A percentile compares a stretch with the other conserved stretches of the same genome.
Evolutionary conservation across 371 early-diverging fungal species (phyloP).

Genomic region (Fennellomyces sp.): DNA sequence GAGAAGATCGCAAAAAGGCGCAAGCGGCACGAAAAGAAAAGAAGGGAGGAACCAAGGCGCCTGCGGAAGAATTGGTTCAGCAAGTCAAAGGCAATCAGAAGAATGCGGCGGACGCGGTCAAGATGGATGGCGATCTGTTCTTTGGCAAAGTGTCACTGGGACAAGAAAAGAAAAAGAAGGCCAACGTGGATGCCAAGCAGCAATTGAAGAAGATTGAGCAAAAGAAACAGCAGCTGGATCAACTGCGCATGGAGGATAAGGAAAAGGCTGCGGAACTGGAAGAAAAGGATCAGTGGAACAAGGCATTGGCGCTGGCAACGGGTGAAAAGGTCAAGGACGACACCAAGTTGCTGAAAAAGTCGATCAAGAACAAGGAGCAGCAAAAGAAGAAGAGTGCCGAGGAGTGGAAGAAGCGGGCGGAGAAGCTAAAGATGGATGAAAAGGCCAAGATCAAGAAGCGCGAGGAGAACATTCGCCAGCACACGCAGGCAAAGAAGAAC

Average conservation of each 20-base stretch:
- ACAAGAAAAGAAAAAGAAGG: constrained; percentile 60
- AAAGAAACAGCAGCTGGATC: constrained; percentile 77
- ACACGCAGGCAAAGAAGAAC: constrained; percentile 70
- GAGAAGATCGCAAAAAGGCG: constrained; percentile 70
- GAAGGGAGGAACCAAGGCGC: constrained; percentile 39
- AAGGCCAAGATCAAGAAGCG: constrained; percentile 73
- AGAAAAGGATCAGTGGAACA: constrained; percentile 83
- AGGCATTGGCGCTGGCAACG: constrained; percentile 76
- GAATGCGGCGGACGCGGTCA: constrained; percentile 50
- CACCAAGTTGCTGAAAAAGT: constrained; percentile 85
- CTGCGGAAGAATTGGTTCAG: constrained; percentile 59
- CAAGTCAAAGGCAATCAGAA: constrained; percentile 31
- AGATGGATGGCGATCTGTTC: constrained; percentile 61
- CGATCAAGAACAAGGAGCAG: constrained; percentile 84
- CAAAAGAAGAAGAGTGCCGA: constrained; percentile 81
- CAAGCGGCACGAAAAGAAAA: constrained; percentile 74
- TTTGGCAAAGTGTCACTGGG: constrained; percentile 79
- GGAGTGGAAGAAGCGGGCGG: constrained; percentile 83
- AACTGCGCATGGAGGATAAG: constrained; percentile 68
- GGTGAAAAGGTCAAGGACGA: constrained; percentile 95
- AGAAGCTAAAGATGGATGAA: constrained; percentile 65
- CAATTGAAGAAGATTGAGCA: constrained; percentile 78
- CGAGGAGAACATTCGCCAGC: constrained; percentile 73
- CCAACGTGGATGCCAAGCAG: constrained; percentile 73
- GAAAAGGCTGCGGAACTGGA: constrained; percentile 70